Conservation (phyloP, 257 asterid species). For the Solanum paucissectum region DNA sequence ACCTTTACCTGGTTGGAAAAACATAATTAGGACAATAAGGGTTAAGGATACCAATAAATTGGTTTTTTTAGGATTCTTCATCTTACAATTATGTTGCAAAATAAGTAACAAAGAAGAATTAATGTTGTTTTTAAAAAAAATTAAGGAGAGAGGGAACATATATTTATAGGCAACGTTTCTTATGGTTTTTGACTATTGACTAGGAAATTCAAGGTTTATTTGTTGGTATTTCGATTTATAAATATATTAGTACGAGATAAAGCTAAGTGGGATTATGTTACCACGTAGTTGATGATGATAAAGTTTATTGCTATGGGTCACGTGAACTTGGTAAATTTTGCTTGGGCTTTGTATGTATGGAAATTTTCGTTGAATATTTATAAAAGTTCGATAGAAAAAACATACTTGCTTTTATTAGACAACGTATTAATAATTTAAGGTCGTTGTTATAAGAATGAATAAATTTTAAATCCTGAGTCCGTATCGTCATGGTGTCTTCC, state of each 20-base stretch:
- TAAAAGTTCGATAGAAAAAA: neutral
- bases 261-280: neutral
- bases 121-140: neutral
- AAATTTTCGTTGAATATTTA: neutral
- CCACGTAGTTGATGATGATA: neutral
- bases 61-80: slow-evolving; percentile 7
- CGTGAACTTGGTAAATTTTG: neutral
- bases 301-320: neutral
- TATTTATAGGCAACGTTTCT: neutral
- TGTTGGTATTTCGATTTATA: neutral
- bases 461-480: neutral
- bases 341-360: neutral
- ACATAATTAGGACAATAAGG: neutral
- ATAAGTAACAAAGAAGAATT: neutral
- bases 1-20: neutral
- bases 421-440: neutral
- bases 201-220: neutral
- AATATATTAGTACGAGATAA: neutral
- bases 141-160: neutral
- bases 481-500: neutral
- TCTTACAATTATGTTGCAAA: slow-evolving; percentile 2
- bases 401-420: neutral
- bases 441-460: neutral
- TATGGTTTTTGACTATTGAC: slow-evolving; percentile 2
- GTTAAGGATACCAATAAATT: neutral